A percentile compares a stretch with the other conserved stretches of the same genome.
Conservation (phyloP, 225 moss, liverwort and hornwort genomes). For the Takakia lepidozioides region DNA sequence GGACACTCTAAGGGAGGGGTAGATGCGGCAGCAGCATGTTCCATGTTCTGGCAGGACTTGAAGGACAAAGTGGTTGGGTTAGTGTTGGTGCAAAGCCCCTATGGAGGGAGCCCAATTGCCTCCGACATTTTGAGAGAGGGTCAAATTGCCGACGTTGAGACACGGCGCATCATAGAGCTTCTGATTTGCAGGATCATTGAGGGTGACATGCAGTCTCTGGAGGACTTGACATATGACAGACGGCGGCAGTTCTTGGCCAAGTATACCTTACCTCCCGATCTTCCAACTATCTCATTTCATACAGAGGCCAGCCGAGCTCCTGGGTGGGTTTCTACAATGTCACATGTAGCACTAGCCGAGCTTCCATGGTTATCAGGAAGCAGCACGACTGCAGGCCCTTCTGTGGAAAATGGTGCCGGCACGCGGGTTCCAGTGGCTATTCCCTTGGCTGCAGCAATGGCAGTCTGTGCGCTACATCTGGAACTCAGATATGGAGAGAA, state of each 20-base stretch:
- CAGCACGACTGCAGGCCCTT: slow-evolving; percentile 11
- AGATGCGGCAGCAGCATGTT: slow-evolving; percentile 94
- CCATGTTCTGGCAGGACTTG: slow-evolving; percentile 83
- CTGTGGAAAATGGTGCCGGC: slow-evolving; percentile 26
- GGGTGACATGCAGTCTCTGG: slow-evolving; percentile 79
- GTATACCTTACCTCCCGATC: slow-evolving; percentile 62
- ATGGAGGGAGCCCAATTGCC: slow-evolving; percentile 91
- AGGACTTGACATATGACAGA: slow-evolving; percentile 84
- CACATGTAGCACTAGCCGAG: slow-evolving; percentile 80
- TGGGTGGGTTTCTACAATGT: slow-evolving; percentile 82
- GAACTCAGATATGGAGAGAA: slow-evolving; percentile 92
- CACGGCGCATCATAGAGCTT: slow-evolving; percentile 77
- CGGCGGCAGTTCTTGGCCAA: slow-evolving; percentile 69
- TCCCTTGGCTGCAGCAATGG: slow-evolving; percentile 84
- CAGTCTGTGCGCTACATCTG: slow-evolving; percentile 76
- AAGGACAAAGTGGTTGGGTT: slow-evolving; percentile 94
- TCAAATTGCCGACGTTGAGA: slow-evolving; percentile 90
- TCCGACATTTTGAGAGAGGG: slow-evolving; percentile 93
- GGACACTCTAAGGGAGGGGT: slow-evolving; percentile 97
- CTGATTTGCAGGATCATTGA: slow-evolving; percentile 75
- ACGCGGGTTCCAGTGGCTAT: slow-evolving; percentile 66
- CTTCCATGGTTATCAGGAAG: slow-evolving; percentile 46
- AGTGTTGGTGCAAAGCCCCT: slow-evolving; percentile 85
- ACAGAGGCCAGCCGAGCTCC: slow-evolving; percentile 88
- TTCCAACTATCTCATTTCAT: slow-evolving; percentile 87